A percentile compares a stretch with the other conserved stretches of the same genome.
These are phyloP conservation scores for Jimgerdemannia flammicorona DNA, from an alignment of 192 early-diverging fungal genomes.

Conservation along the genomic window DNA sequence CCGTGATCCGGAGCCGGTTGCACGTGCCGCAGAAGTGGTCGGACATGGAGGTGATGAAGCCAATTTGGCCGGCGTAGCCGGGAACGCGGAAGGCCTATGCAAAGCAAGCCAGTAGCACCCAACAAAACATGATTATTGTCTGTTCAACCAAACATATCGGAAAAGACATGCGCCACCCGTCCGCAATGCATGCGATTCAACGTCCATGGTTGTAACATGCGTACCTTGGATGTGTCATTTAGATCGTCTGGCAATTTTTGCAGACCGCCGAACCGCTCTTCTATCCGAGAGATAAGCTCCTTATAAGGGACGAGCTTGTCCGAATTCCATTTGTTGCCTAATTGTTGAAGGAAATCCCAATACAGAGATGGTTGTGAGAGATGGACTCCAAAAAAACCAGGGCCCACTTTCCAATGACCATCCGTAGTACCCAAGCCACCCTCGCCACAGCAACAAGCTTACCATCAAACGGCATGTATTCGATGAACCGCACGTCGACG, in stretches of 20 bases:
- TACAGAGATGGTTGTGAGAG: no score
- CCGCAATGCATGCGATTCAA: neutral
- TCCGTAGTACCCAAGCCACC: neutral
- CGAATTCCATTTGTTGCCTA: constrained; percentile 82
- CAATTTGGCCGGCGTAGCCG: constrained; percentile 84
- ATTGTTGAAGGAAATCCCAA: neutral
- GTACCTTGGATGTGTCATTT: constrained; percentile 84
- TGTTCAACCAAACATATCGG: constrained; percentile 14
- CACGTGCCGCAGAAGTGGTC: constrained; percentile 95
- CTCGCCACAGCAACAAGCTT: constrained; percentile 3
- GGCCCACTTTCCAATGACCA: neutral
- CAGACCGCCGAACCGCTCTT: constrained; percentile 52
- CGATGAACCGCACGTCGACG: constrained; percentile 89
- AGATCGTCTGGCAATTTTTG: constrained; percentile 61
- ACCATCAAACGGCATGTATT: constrained; percentile 99
- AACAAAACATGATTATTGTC: neutral
- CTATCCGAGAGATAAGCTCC: constrained; percentile 64
- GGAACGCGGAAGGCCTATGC: constrained; percentile 58
- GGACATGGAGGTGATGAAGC: constrained; percentile 99
- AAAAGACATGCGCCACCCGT: neutral
- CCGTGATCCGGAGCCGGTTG: constrained; percentile 88
- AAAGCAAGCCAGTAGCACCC: neutral
- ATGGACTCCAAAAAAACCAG: neutral
- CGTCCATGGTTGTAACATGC: constrained; percentile 1
- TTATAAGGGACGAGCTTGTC: constrained; percentile 83